Base-by-base conservation (phyloP, 106 monocot genomes). In the Acorus calamus region DNA sequence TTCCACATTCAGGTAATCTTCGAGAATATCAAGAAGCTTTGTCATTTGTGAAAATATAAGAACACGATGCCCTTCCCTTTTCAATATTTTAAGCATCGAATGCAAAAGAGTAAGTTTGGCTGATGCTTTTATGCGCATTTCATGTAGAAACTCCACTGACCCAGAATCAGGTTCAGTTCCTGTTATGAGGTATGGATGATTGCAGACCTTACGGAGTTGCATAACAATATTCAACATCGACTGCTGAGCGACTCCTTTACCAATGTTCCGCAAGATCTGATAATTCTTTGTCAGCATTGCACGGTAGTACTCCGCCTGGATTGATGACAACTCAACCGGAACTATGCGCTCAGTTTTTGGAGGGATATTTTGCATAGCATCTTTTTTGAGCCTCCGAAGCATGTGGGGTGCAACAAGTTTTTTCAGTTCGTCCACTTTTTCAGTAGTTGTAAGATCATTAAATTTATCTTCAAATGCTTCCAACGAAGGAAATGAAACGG, bases 21-120 rank as follows among this genome's bases (percentile, higher is more conserved):
- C 96, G 43, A 96, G 80, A n/a, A 96, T 96, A 77, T 96, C 96
- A 71, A 96, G 82, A 79, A 96, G 87, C 54, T 88, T 96, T 10
- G 96, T 96, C 96, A 96, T 96, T 68, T 96, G 96, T 44, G 96
- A 96, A 73, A 96, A 96, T 66, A 96, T 77, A 64, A 96, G 85
- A 5, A 96, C 87, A 8, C 96, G 86, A 76, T 96, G 96, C 42
- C 96, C 94, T 60, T 91, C 96, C 66, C 74, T 86, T 11, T 79
- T 74, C 56, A 96, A 71, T 72, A 85, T 65, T 66, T 85, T 90
- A 54, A 96, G 91, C 90, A 96, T 96, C 46, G 84, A 80, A 67
- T 96, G 96, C 67, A 96, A 68, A 44, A 96, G 64, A 6, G 78
- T 78, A 56, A 96, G 63, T 69, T 96, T 96, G 12, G 83, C 96